Evolutionary conservation across 1,139 yeast genomes (phyloP).

Genomic region (Geotrichum armillariae): DNA sequence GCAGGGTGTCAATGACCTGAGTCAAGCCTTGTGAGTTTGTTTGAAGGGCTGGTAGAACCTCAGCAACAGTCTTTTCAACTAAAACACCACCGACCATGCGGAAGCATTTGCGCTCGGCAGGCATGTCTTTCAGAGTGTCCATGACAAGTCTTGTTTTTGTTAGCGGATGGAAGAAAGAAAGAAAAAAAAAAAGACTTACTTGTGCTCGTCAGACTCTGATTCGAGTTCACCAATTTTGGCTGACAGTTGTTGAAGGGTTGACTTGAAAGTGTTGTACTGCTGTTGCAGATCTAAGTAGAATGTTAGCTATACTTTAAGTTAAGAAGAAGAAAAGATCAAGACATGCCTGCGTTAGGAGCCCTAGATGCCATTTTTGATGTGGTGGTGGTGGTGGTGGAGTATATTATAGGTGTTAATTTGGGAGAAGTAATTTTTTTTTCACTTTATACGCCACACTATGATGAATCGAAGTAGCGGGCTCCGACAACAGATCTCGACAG

Average conservation of each 20-base stretch:
- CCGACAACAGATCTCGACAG: conserved; percentile 12
- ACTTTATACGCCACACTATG: neutral
- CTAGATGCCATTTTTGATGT: conserved; percentile 4
- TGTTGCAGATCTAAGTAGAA: conserved; percentile 38
- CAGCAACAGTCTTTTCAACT: conserved; percentile 77
- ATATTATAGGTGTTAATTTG: neutral
- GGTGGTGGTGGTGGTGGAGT: conserved; percentile 8
- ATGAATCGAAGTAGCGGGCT: conserved; percentile 5
- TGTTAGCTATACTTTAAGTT: neutral
- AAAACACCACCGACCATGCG: conserved; percentile 95
- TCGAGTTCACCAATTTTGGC: conserved; percentile 46
- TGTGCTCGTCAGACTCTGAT: conserved; percentile 45
- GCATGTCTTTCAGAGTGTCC: conserved; percentile 54
- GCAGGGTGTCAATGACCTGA: conserved; percentile 38
- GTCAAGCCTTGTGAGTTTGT: conserved; percentile 52
- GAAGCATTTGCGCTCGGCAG: conserved; percentile 70
- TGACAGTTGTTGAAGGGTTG: conserved; percentile 39
- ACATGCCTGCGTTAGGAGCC: conserved; percentile 22
- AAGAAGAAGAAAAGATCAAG: neutral
- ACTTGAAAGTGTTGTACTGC: conserved; percentile 45
- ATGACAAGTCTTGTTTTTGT: conserved; percentile 45
- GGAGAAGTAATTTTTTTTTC: neutral
- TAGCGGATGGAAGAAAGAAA: neutral
- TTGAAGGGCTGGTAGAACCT: conserved; percentile 67
- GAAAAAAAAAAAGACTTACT: conserved; percentile 25